Percentiles rank a stretch among this genome's conserved stretches.
These are phyloP conservation scores for Neurospora sp. DNA, from an alignment of 495 filamentous ascomycete genomes.

Conservation along the genomic window DNA sequence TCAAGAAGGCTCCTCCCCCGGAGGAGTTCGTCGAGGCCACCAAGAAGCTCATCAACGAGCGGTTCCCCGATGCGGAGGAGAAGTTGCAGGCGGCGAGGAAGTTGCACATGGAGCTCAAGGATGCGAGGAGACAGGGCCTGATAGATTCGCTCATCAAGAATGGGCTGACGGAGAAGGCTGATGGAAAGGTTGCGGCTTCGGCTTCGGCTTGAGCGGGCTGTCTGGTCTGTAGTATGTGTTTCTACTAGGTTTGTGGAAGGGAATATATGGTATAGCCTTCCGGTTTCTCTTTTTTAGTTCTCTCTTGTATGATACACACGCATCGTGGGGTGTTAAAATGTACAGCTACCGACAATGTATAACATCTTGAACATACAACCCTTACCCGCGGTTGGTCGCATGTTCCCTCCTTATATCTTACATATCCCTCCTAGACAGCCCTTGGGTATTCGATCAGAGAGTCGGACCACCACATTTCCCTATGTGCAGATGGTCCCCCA, in stretches of 20 bases:
- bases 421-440: background rate
- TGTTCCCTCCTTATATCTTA: background rate
- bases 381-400: background rate
- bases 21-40: slow-evolving; percentile 32
- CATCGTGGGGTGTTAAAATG: slow-evolving; percentile 7
- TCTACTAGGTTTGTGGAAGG: slow-evolving; percentile 2
- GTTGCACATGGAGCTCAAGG: slow-evolving; percentile 32
- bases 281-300: background rate
- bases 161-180: slow-evolving; percentile 1
- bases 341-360: slow-evolving; percentile 9
- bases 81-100: slow-evolving; percentile 28
- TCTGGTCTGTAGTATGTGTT: background rate
- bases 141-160: slow-evolving; percentile 13
- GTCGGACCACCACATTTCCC: background rate
- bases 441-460: background rate
- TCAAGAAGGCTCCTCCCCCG: slow-evolving; percentile 80
- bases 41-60: slow-evolving; percentile 23
- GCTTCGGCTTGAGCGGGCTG: slow-evolving; percentile 2
- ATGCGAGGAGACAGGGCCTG: slow-evolving; percentile 28
- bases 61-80: slow-evolving; percentile 28
- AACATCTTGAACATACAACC: background rate
- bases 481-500: no score
- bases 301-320: slow-evolving; percentile 11
- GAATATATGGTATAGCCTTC: slow-evolving; percentile 3
- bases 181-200: slow-evolving; percentile 4